Conservation (phyloP, 495 filamentous ascomycete species). For the Rhypophila decipiens region DNA sequence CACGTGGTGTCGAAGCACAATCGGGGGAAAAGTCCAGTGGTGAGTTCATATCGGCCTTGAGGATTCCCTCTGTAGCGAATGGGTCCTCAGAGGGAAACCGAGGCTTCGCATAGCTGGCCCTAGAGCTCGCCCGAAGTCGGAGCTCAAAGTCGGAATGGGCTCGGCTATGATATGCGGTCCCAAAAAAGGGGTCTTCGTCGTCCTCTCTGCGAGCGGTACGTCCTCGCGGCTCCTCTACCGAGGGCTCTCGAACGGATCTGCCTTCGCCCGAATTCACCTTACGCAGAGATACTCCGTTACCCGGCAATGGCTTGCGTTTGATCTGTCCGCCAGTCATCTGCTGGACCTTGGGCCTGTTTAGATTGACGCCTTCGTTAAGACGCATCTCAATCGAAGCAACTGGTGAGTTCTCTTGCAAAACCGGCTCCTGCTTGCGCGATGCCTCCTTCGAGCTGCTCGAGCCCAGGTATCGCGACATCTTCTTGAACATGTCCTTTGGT, state of each 20-base stretch:
- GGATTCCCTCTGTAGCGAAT: conserved; percentile 7
- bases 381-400: conserved; percentile 13
- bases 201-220: too few relatives aligned
- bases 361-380: conserved; percentile 22
- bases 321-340: conserved; percentile 16
- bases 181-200: conserved; percentile 28
- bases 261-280: conserved; percentile 7
- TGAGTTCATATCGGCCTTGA: conserved; percentile 7
- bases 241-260: too few relatives aligned
- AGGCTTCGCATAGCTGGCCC: conserved; percentile 3
- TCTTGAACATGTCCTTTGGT: too few relatives aligned
- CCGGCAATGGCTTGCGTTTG: conserved; percentile 18
- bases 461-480: too few relatives aligned
- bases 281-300: conserved; percentile 14
- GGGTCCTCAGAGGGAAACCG: conserved; percentile 6
- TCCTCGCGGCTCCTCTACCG: too few relatives aligned
- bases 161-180: conserved; percentile 3
- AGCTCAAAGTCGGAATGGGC: conserved; percentile 9
- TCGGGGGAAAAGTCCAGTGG: conserved; percentile 4
- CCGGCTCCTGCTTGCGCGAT: neutral
- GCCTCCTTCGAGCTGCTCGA: neutral
- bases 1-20: conserved; percentile 9
- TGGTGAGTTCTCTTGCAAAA: neutral
- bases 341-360: conserved; percentile 16
- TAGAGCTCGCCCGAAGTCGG: conserved; percentile 8